Evolutionary conservation across 1,284 basidiomycete species (phyloP).

Genomic region (Tilletia walkeri): DNA sequence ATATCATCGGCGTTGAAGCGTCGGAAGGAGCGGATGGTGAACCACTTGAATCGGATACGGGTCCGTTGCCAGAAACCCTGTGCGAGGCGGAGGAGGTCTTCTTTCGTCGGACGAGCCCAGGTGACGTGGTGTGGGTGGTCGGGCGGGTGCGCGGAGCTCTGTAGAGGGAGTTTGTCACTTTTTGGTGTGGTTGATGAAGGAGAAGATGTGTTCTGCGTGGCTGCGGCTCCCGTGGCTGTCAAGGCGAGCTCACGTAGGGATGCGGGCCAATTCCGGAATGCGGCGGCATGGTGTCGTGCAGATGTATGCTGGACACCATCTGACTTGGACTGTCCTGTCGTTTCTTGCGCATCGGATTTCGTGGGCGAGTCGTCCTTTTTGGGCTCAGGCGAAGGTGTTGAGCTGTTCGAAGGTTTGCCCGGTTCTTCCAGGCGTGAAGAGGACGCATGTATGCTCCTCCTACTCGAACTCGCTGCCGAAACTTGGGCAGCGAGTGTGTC

Average conservation of each 20-base stretch:
- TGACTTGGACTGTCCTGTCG: neutral
- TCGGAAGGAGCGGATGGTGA: constrained; percentile 90
- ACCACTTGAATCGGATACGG: constrained; percentile 94
- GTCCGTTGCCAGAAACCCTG: constrained; percentile 85
- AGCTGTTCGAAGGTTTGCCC: too few species aligned
- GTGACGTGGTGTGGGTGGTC: constrained; percentile 14
- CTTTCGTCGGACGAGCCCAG: constrained; percentile 41
- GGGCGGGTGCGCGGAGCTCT: constrained; percentile 3
- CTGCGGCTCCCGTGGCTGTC: constrained; percentile 27
- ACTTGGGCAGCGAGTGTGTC: too few species aligned
- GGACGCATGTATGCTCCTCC: too few species aligned
- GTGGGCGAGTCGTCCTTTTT: neutral
- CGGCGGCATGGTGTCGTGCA: constrained; percentile 1
- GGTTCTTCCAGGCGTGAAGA: too few species aligned
- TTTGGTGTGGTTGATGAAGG: constrained; percentile 4
- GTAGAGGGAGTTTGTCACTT: neutral
- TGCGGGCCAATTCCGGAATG: constrained; percentile 48
- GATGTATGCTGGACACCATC: too few species aligned
- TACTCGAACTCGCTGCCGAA: too few species aligned
- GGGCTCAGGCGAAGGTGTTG: too few species aligned
- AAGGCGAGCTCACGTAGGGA: constrained; percentile 45
- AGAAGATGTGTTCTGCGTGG: neutral
- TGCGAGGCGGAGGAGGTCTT: constrained; percentile 78
- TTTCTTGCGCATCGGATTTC: neutral
- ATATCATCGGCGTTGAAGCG: constrained; percentile 96